Conservation (phyloP, 2,329 filamentous ascomycete genomes). For the Fusarium metavorans region DNA sequence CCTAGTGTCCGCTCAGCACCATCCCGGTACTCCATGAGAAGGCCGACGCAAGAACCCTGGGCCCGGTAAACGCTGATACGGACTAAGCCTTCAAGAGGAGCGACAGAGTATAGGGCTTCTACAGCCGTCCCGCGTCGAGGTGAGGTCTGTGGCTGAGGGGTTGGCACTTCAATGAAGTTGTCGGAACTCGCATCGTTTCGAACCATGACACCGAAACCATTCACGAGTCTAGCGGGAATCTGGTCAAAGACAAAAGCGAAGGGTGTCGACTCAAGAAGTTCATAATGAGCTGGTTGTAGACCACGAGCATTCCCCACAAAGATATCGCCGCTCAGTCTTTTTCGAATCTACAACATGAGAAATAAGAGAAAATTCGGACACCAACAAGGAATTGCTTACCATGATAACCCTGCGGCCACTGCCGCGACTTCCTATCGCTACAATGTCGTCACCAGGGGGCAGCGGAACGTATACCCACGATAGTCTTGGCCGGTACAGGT, state of each 20-base stretch:
- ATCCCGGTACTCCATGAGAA: conserved; percentile 3
- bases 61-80: not conserved
- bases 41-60: not conserved
- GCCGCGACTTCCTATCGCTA: not conserved
- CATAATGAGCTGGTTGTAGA: not conserved
- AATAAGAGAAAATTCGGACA: not conserved
- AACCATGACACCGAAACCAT: not conserved
- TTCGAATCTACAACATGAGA: not conserved
- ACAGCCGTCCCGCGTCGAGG: not conserved
- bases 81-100: not conserved
- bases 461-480: not conserved
- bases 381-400: not conserved
- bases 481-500: not conserved
- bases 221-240: not conserved
- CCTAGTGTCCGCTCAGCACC: not conserved
- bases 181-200: not conserved
- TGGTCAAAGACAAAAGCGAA: not conserved
- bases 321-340: not conserved
- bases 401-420: not conserved
- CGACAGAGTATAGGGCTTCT: not conserved
- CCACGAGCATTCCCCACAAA: not conserved
- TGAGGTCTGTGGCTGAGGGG: not conserved
- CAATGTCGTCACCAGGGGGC: not conserved
- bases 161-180: not conserved
- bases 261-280: not conserved